Evolutionary conservation across 2,329 filamentous ascomycete species (phyloP).

Genomic region (Orbilia quercus): DNA sequence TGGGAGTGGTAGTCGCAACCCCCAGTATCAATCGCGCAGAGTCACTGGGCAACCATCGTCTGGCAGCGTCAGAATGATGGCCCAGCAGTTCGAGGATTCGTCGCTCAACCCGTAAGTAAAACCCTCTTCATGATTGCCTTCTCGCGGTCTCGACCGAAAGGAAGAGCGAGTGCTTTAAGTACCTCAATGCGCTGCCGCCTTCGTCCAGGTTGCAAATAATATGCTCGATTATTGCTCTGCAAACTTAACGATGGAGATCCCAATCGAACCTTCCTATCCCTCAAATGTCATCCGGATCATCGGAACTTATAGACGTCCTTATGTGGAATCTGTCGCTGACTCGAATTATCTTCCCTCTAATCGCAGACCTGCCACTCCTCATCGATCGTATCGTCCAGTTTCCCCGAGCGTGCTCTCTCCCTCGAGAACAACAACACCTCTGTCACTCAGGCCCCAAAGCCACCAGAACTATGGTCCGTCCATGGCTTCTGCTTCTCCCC

Average conservation of each 20-base stretch:
- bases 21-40: constrained; percentile 35
- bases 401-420: constrained; percentile 49
- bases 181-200: not conserved
- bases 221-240: not conserved
- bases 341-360: constrained; percentile 39
- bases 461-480: constrained; percentile 26
- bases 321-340: constrained; percentile 56
- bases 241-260: constrained; percentile 27
- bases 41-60: constrained; percentile 51
- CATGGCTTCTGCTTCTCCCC: constrained; percentile 65
- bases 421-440: constrained; percentile 37
- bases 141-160: constrained; percentile 2
- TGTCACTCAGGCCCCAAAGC: constrained; percentile 26
- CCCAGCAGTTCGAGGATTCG: constrained; percentile 47
- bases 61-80: constrained; percentile 52
- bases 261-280: constrained; percentile 39
- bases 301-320: constrained; percentile 49
- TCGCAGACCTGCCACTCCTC: constrained; percentile 41
- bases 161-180: not conserved
- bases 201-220: not conserved
- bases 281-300: constrained; percentile 28
- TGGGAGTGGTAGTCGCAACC: constrained; percentile 23
- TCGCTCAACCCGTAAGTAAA: constrained; percentile 43
- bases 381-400: constrained; percentile 45
- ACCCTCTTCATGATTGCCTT: not conserved